phyloP scores from a whole-genome alignment of 1,284 basidiomycete species.

The Megacollybia platyphylla region DNA sequence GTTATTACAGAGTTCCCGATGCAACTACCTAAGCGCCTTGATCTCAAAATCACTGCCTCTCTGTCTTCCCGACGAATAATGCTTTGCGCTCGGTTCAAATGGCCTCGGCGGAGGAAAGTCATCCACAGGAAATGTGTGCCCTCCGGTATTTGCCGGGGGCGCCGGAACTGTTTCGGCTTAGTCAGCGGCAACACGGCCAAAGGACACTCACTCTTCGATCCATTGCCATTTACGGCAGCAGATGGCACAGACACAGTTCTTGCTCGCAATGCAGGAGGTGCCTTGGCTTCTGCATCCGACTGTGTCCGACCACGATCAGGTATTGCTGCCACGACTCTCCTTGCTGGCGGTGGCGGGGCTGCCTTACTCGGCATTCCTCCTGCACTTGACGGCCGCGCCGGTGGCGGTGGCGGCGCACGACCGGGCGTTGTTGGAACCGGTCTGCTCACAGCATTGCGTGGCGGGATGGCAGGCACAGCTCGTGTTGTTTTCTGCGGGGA shows the following conservation, averaged over 20 bases:
- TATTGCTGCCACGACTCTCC: constrained; percentile 17
- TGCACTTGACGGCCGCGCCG: constrained; percentile 16
- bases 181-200: constrained; percentile 3
- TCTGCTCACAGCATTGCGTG: constrained; percentile 11
- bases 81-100: constrained; percentile 34
- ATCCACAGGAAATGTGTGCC: constrained; percentile 55
- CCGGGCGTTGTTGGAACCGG: constrained; percentile 17
- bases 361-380: constrained; percentile 15
- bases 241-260: constrained; percentile 10
- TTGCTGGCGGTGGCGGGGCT: constrained; percentile 25
- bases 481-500: constrained; percentile 15
- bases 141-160: constrained; percentile 56
- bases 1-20: not conserved
- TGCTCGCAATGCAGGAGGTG: constrained; percentile 10
- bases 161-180: constrained; percentile 20
- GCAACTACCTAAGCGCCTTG: constrained; percentile 15
- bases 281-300: constrained; percentile 10
- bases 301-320: constrained; percentile 22
- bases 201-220: constrained; percentile 38
- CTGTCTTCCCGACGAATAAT: constrained; percentile 50
- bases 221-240: constrained; percentile 14
- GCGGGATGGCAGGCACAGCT: constrained; percentile 22
- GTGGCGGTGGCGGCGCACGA: constrained; percentile 25
- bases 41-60: constrained; percentile 59
- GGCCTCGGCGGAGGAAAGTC: constrained; percentile 69